These are phyloP conservation scores for Aspergillus fischeri DNA, from an alignment of 2,329 filamentous ascomycete species.

Conservation along the genomic window DNA sequence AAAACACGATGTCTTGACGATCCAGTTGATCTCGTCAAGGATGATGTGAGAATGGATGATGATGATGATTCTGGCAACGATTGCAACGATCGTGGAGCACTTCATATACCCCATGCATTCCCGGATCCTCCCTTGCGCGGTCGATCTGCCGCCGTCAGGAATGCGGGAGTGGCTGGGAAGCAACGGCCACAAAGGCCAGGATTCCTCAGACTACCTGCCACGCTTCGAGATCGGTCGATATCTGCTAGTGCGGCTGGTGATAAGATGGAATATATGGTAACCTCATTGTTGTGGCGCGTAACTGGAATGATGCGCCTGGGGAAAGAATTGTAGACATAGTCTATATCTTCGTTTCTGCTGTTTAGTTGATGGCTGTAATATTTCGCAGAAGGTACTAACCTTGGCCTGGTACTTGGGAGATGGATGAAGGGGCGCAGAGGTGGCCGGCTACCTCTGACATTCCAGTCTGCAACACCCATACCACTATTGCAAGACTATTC, in stretches of 20 bases:
- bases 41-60: background rate
- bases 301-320: background rate
- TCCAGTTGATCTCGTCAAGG: background rate
- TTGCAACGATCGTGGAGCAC: background rate
- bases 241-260: background rate
- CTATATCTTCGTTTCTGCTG: too few relatives aligned
- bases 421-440: background rate
- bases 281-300: background rate
- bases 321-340: background rate
- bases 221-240: background rate
- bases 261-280: background rate
- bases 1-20: background rate
- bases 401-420: background rate
- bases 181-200: background rate
- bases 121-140: background rate
- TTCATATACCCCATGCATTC: constrained; percentile 9
- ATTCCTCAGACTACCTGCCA: background rate
- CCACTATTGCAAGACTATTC: background rate
- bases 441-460: background rate
- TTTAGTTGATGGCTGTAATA: background rate
- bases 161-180: constrained; percentile 7
- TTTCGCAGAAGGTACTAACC: background rate
- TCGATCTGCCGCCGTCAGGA: constrained; percentile 8
- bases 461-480: background rate
- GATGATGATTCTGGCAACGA: background rate